A percentile compares a stretch with the other conserved stretches of the same genome.
Conservation (phyloP, 2,329 filamentous ascomycete species). For the Cadophora sp. region DNA sequence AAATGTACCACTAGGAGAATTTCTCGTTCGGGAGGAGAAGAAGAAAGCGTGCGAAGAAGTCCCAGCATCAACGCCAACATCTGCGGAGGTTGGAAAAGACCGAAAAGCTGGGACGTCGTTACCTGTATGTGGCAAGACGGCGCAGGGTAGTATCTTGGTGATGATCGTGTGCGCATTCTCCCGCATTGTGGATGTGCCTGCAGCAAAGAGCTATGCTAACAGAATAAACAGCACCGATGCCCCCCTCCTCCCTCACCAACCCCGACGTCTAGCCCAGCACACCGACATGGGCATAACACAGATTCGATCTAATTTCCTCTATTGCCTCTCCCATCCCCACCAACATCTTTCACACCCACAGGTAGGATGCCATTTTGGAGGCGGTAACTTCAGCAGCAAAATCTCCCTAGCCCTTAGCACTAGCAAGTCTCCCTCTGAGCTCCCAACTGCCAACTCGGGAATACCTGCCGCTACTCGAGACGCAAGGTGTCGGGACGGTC, state of each 20-base stretch:
- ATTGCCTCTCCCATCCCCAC: no score
- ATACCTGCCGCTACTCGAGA: neutral
- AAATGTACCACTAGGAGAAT: neutral
- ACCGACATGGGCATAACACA: neutral
- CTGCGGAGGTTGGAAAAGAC: no score
- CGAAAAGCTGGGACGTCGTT: neutral
- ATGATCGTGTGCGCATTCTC: neutral
- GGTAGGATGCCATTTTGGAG: neutral
- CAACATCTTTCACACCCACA: no score
- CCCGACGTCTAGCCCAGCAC: neutral
- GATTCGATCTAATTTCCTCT: no score
- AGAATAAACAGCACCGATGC: neutral
- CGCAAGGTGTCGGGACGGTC: slow-evolving; percentile 2
- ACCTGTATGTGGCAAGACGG: neutral
- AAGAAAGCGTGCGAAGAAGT: neutral
- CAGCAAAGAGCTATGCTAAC: neutral
- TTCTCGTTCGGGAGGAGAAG: neutral
- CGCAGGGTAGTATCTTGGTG: neutral
- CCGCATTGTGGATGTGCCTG: neutral
- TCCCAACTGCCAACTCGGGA: neutral
- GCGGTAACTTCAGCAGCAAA: neutral
- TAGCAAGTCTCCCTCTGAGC: neutral
- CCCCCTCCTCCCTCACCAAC: neutral
- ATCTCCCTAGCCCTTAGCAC: slow-evolving; percentile 5
- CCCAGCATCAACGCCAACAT: no score